These are phyloP conservation scores for Pyropia yezoensis DNA, from an alignment of 23 red algal genomes.

Conservation along the genomic window DNA sequence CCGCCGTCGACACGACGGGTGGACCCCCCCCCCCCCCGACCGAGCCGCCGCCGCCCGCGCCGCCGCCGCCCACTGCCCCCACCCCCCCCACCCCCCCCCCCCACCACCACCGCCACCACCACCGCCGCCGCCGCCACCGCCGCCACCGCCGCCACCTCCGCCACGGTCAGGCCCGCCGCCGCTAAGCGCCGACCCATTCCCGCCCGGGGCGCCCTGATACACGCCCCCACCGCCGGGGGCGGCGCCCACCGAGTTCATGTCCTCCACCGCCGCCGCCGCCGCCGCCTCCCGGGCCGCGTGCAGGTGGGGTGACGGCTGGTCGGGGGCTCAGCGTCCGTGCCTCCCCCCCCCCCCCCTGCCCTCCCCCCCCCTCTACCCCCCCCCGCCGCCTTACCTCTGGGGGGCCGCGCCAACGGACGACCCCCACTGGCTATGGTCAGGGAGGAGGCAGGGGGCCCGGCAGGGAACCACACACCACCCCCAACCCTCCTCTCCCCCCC, in stretches of 20 bases:
- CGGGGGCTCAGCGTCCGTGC: too few species aligned
- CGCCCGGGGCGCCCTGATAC: not conserved
- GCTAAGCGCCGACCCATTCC: not conserved
- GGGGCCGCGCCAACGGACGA: too few species aligned
- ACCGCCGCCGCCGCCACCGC: conserved; percentile 15
- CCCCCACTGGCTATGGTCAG: too few species aligned
- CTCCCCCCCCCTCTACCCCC: too few species aligned
- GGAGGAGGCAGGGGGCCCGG: too few species aligned
- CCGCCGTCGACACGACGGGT: not conserved
- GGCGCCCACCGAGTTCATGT: not conserved
- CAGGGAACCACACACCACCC: too few species aligned
- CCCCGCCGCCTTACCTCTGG: too few species aligned
- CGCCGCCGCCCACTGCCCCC: not conserved
- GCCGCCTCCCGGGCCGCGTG: not conserved
- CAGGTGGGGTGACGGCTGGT: too few species aligned
- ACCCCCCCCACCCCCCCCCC: not conserved
- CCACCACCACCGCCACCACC: conserved; percentile 3
- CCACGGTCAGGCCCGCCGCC: not conserved
- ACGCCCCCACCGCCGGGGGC: conserved; percentile 2
- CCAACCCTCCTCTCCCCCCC: too few species aligned
- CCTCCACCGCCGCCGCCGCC: not conserved
- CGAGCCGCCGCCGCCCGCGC: not conserved
- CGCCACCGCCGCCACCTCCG: not conserved
- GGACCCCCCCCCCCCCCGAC: not conserved
- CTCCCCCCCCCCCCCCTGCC: too few species aligned